These are phyloP conservation scores for Paxillus ammoniavirescens DNA, from an alignment of 768 basidiomycete genomes.

Conservation along the genomic window DNA sequence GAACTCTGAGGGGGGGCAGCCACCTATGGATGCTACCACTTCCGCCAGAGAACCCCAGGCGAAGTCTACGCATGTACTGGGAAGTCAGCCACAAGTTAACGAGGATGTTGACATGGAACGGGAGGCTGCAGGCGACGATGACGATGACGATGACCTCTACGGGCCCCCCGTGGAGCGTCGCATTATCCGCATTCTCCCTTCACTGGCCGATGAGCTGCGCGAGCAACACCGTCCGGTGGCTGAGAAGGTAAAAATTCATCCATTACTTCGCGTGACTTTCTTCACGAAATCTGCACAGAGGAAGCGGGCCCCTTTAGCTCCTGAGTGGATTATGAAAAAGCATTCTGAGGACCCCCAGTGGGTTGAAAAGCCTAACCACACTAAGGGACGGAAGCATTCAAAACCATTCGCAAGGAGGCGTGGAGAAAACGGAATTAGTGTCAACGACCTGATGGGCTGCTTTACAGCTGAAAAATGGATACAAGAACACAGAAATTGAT, in stretches of 20 bases:
- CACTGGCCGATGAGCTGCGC: constrained; percentile 23
- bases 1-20: background rate
- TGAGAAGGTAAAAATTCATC: constrained; percentile 13
- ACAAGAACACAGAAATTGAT: constrained; percentile 4
- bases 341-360: constrained; percentile 19
- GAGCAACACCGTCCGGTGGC: constrained; percentile 18
- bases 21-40: background rate
- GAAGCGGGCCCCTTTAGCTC: constrained; percentile 16
- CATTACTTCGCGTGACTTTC: background rate
- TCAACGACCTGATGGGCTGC: constrained; percentile 14
- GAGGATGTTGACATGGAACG: background rate
- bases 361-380: constrained; percentile 1
- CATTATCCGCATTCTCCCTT: constrained; percentile 26
- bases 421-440: constrained; percentile 11
- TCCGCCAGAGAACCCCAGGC: background rate
- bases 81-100: background rate
- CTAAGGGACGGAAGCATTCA: constrained; percentile 10
- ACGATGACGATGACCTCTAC: constrained; percentile 28
- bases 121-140: constrained; percentile 1
- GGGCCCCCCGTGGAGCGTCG: constrained; percentile 26
- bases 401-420: constrained; percentile 16
- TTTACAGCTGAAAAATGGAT: constrained; percentile 18
- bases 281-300: constrained; percentile 9
- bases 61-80: background rate
- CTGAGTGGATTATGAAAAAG: constrained; percentile 24